Evolutionary conservation across 768 basidiomycete genomes (phyloP).

Genomic region (Porpolomopsis calyptriformis): DNA sequence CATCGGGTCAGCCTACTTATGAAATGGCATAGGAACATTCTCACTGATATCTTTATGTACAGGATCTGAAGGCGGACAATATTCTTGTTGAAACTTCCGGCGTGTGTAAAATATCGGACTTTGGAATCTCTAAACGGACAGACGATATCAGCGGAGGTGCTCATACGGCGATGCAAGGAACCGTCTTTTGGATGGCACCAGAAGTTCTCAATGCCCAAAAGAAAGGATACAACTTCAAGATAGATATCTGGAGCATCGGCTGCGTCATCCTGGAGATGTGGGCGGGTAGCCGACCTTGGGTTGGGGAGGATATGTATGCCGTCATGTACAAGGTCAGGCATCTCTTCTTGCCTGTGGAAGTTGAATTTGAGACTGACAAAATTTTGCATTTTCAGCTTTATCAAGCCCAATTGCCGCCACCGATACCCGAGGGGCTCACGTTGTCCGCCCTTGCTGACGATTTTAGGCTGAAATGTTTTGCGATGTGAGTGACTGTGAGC

Average conservation of each 20-base stretch:
- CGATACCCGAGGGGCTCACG: conserved; percentile 74
- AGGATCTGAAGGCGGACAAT: conserved; percentile 98
- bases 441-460: conserved; percentile 71
- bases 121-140: conserved; percentile 95
- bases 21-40: conserved; percentile 1
- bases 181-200: conserved; percentile 99
- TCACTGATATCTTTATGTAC: conserved; percentile 7
- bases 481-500: conserved; percentile 46
- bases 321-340: conserved; percentile 84
- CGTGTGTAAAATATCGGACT: conserved; percentile 95
- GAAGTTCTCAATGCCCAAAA: conserved; percentile 83
- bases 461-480: conserved; percentile 83
- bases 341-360: not conserved
- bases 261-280: conserved; percentile 99
- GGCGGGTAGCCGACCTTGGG: conserved; percentile 94
- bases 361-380: not conserved
- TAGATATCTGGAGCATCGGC: conserved; percentile 98
- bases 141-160: conserved; percentile 79
- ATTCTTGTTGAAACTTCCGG: conserved; percentile 91
- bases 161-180: conserved; percentile 91
- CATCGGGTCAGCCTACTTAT: conserved; percentile 55
- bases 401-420: conserved; percentile 75
- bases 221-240: conserved; percentile 91
- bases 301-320: conserved; percentile 76
- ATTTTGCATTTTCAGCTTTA: conserved; percentile 48